Base-by-base conservation (phyloP, 208 protist species). In the Leishmania amazonensis region DNA sequence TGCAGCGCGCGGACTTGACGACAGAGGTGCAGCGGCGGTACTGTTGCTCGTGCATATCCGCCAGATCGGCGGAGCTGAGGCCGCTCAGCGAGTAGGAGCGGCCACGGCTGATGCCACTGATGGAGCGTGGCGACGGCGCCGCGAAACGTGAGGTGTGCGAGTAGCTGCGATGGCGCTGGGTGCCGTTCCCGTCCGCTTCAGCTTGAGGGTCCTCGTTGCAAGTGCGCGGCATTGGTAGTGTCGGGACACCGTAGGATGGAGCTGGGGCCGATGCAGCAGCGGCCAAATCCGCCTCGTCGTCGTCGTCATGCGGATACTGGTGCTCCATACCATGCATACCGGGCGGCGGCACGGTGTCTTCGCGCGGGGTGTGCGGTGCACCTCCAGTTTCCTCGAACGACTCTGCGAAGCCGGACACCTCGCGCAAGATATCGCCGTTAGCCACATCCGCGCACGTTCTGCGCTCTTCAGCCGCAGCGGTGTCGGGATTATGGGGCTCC, bases 11-110 rank as follows among this genome's bases (percentile, higher is more conserved):
- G 42, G 81, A 83, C 19, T 75, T 58, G 42, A 96, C 77, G 13
- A 92, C 80, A 17, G 88, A 89, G 35, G 85, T 81, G 75, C 84
- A 84, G 47, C 87, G 89, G 11, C 83, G 81, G 67, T 85, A 76
- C 24, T 81, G 78, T 67, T 81, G 62, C 51, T 88, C 57, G 38
- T 19, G 28, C 77, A 83, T 45, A 38, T 75, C 70, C 11, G 60
- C 31, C 35, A 78, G 57, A 24, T 76, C 78, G 57, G 73, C 75
- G 58, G 73, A 75, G 51, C 71, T 83, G 28, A 76, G 58, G 24
- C 70, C 71, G 40, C 80, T 74, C 15, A 77, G 35, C 35, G 81
- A 75, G 74, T 58, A 65, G 47, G 67, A 77, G 42, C 45, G 76
- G 24, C 78, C 67, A 24, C 45, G 80, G 78, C 47, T 81, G 72